Evolutionary conservation across 2,329 filamentous ascomycete genomes (phyloP), one percentile per base, ranked within the genome.

Genomic region (Colletotrichum orbiculare): DNA sequence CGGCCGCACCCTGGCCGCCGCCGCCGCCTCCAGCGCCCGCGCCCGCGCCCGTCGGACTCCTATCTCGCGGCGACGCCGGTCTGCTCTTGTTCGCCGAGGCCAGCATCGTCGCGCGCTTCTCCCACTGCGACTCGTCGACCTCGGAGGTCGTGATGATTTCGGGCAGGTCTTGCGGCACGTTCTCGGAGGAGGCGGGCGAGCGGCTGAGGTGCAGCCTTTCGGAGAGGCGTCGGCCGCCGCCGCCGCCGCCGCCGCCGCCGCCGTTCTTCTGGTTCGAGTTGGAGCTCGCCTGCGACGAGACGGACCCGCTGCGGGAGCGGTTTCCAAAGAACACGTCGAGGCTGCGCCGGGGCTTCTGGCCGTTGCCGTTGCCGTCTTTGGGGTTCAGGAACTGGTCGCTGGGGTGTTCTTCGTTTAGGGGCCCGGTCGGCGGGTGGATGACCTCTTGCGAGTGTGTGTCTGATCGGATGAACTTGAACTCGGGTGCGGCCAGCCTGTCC

Each of bases 31-130:
- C 49, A 46, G 47, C 61, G 56, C 71, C 69, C 48, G 69, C 61
- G 56, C 71, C 69, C 48, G 69, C 48, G 58, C 49, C 43, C n/a
- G n/a, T n/a, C n/a, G 10, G 43, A 3, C 43, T 17, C n/a, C 39
- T 46, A 7, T 49, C 46, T 61, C 74, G 73, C 39, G 82, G 78
- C 11, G 81, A 78, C 9, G 72, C 68, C 5, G 84, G 80, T 15
- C 76, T 77, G 69, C 78, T 81, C 68, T 85, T 83, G 70, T 85
- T 88, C 70, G 85, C 84, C 70, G 86, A 87, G 38, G 93, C 95
- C 69, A 98, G 82, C 65, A 96, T 87, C n/a, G 94, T 97, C 35
- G 96, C 96, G 66, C 95, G 86, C 81, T 92, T 90, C 83, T 98
- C 96, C 96, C 96, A 99, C 78, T 91, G 86, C 64, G 88, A 87